Percentiles rank a stretch among this genome's conserved stretches.
Conservation (phyloP, 352 stramenopile species). For the Phytopythium kandeliae region DNA sequence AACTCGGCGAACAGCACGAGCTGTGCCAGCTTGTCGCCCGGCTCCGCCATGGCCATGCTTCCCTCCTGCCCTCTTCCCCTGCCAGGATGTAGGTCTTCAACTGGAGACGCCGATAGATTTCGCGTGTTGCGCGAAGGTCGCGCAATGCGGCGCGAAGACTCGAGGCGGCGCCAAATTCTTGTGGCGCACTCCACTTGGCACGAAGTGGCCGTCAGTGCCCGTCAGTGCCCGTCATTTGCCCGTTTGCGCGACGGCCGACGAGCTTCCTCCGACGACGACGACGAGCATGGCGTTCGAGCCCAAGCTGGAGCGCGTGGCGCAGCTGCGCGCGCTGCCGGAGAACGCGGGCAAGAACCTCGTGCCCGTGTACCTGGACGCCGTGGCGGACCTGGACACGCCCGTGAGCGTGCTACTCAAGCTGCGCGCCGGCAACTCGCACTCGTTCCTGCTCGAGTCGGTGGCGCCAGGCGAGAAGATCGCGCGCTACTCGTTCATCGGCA, state of each 20-base stretch:
- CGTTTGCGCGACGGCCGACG: too few species aligned
- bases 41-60: conserved; percentile 6
- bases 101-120: too few species aligned
- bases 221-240: not conserved
- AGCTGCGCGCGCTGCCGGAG: conserved; percentile 44
- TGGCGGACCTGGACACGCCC: conserved; percentile 84
- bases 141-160: too few species aligned
- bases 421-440: conserved; percentile 66
- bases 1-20: conserved; percentile 82
- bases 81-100: too few species aligned
- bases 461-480: conserved; percentile 81
- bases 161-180: too few species aligned
- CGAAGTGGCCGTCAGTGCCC: too few species aligned
- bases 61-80: too few species aligned
- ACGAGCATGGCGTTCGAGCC: conserved; percentile 53
- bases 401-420: conserved; percentile 88
- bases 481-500: conserved; percentile 89
- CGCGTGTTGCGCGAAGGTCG: too few species aligned
- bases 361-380: conserved; percentile 78
- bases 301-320: conserved; percentile 49
- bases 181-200: too few species aligned
- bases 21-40: conserved; percentile 28
- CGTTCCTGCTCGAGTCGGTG: conserved; percentile 86
- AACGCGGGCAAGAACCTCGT: conserved; percentile 82
- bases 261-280: not conserved